These are phyloP conservation scores for Penicillium verrucosum DNA, from an alignment of 2,329 filamentous ascomycete genomes.

Conservation along the genomic window DNA sequence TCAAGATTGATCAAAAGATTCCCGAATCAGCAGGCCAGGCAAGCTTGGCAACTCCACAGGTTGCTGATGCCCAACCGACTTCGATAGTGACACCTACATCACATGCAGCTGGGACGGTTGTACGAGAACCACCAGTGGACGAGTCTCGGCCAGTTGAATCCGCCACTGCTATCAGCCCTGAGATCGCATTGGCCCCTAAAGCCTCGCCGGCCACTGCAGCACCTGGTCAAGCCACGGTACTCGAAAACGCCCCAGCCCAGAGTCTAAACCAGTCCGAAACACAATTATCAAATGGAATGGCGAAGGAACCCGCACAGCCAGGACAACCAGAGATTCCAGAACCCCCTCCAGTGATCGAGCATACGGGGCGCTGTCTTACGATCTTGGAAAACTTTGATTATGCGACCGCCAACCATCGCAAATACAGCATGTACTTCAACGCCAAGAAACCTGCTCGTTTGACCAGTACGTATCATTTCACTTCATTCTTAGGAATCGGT, in stretches of 20 bases:
- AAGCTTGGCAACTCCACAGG: not conserved
- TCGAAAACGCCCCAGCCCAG: conserved; percentile 7
- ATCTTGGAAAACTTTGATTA: conserved; percentile 59
- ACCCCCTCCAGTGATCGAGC: conserved; percentile 43
- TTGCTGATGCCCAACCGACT: not conserved
- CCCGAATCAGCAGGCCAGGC: not conserved
- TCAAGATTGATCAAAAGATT: not conserved
- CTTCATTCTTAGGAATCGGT: not conserved
- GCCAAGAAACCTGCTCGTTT: conserved; percentile 48
- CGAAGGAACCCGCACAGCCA: conserved; percentile 23
- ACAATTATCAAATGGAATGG: conserved; percentile 11
- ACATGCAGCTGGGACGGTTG: not conserved
- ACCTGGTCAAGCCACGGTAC: conserved; percentile 4
- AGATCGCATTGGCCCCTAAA: not conserved
- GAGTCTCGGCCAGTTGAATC: not conserved
- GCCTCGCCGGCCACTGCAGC: not conserved
- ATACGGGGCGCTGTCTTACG: conserved; percentile 56
- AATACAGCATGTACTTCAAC: conserved; percentile 57
- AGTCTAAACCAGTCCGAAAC: conserved; percentile 12
- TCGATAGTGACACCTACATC: not conserved
- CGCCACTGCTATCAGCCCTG: not conserved
- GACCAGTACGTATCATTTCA: conserved; percentile 40
- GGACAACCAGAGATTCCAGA: conserved; percentile 27
- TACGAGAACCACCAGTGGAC: not conserved
- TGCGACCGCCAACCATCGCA: conserved; percentile 52